Percentiles rank a stretch among this genome's conserved stretches.
Evolutionary conservation across 192 early-diverging fungal species (phyloP).

Genomic region (Funneliformis mosseae): DNA sequence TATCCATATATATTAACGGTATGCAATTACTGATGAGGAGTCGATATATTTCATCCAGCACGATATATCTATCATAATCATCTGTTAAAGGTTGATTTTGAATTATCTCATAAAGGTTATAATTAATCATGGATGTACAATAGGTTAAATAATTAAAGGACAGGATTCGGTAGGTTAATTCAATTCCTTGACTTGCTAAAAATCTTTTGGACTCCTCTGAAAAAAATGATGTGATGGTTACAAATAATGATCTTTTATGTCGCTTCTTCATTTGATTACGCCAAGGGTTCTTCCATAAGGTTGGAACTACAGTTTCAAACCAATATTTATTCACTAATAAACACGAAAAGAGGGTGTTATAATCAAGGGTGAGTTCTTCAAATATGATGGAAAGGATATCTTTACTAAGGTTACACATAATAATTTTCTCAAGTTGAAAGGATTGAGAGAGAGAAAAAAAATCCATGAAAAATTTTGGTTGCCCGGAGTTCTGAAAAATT

Average conservation of each 20-base stretch:
- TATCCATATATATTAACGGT: not conserved
- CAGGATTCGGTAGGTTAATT: not conserved
- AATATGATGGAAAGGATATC: not conserved
- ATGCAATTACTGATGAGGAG: not conserved
- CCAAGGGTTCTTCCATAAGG: not conserved
- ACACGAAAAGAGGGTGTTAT: not conserved
- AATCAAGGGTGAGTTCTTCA: not conserved
- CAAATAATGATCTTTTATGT: not conserved
- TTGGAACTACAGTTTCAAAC: not conserved
- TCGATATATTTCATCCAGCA: not conserved
- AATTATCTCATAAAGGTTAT: too few relatives aligned
- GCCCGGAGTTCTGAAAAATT: too few relatives aligned
- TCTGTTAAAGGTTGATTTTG: not conserved
- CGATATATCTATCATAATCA: not conserved
- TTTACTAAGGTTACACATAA: not conserved
- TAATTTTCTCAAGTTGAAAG: too few relatives aligned
- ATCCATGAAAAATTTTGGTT: too few relatives aligned
- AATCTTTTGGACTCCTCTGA: not conserved
- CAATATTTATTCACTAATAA: not conserved
- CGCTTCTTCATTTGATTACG: not conserved
- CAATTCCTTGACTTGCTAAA: not conserved
- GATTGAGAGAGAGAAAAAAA: too few relatives aligned
- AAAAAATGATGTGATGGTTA: not conserved
- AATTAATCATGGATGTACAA: too few relatives aligned
- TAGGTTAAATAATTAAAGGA: too few relatives aligned